Evolutionary conservation across 1,139 yeast species (phyloP).

Genomic region (Hanseniaspora sp.): DNA sequence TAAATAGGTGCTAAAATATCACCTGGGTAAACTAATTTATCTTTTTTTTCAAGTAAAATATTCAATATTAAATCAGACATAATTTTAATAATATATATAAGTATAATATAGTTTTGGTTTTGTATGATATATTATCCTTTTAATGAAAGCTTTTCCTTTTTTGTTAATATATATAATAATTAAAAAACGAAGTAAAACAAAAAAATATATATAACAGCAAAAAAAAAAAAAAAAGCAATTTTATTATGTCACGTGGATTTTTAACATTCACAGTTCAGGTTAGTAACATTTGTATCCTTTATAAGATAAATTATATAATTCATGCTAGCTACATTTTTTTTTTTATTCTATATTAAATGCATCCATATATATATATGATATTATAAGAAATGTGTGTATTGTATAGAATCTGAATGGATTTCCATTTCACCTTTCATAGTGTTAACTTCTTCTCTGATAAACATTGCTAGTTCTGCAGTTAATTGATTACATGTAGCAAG

Average conservation of each 20-base stretch:
- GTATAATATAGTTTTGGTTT: not conserved
- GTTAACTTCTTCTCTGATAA: conserved; percentile 78
- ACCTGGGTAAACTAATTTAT: conserved; percentile 57
- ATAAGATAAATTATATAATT: not conserved
- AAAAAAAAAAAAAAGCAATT: not conserved
- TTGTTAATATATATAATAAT: no score
- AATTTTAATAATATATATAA: not conserved
- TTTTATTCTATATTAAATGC: not conserved
- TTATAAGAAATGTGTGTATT: conserved; percentile 74
- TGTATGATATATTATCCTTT: not conserved
- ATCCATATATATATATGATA: not conserved
- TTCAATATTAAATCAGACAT: not conserved
- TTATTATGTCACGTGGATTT: not conserved
- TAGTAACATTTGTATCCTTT: not conserved
- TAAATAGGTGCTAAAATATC: conserved; percentile 46
- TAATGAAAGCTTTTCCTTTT: not conserved
- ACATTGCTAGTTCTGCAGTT: conserved; percentile 80
- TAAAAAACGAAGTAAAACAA: no score
- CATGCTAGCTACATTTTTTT: not conserved
- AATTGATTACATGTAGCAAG: conserved; percentile 85
- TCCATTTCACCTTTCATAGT: conserved; percentile 68
- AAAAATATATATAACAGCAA: no score
- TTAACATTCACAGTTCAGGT: not conserved
- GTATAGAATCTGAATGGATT: conserved; percentile 63
- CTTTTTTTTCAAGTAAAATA: not conserved